phyloP scores from a whole-genome alignment of 2,329 filamentous ascomycete species.

The Aureobasidium namibiae region DNA sequence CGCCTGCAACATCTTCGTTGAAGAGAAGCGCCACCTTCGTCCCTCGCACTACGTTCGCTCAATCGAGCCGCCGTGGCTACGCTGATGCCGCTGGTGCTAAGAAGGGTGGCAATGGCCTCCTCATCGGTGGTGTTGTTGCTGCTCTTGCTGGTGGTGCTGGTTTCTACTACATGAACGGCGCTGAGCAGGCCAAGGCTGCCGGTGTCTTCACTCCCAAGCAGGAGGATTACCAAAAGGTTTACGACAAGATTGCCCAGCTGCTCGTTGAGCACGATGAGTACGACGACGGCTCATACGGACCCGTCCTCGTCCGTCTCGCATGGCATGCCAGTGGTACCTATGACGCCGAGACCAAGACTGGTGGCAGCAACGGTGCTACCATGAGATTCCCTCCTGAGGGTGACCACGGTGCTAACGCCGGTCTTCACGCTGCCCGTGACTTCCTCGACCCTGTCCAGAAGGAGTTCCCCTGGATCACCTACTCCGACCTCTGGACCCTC shows the following conservation, averaged over 20 bases:
- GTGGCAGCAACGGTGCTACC: conserved; percentile 90
- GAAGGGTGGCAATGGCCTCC: conserved; percentile 36
- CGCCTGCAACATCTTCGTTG: conserved; percentile 43
- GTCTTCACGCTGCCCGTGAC: conserved; percentile 75
- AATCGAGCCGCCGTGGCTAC: conserved; percentile 69
- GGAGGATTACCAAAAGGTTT: conserved; percentile 92
- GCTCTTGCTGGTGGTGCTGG: conserved; percentile 57
- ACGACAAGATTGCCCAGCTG: conserved; percentile 71
- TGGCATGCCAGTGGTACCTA: conserved; percentile 95
- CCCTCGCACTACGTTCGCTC: conserved; percentile 62
- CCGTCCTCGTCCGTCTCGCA: conserved; percentile 79
- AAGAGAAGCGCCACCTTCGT: conserved; percentile 44
- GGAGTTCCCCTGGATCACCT: conserved; percentile 90
- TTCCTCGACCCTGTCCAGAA: conserved; percentile 88
- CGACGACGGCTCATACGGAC: conserved; percentile 92
- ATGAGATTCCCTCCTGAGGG: conserved; percentile 91
- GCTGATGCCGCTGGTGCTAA: conserved; percentile 44
- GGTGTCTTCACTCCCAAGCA: conserved; percentile 62
- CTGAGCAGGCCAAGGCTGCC: conserved; percentile 10
- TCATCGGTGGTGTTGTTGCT: conserved; percentile 52
- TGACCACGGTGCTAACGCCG: conserved; percentile 89
- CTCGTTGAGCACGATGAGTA: conserved; percentile 90
- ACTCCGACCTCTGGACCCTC: conserved; percentile 96
- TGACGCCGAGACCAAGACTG: conserved; percentile 78
- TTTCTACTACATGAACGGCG: conserved; percentile 56